Percentiles rank a stretch among this genome's conserved stretches.
Conservation (phyloP, 2,329 filamentous ascomycete species). For the Hymenoscyphus salicellus region DNA sequence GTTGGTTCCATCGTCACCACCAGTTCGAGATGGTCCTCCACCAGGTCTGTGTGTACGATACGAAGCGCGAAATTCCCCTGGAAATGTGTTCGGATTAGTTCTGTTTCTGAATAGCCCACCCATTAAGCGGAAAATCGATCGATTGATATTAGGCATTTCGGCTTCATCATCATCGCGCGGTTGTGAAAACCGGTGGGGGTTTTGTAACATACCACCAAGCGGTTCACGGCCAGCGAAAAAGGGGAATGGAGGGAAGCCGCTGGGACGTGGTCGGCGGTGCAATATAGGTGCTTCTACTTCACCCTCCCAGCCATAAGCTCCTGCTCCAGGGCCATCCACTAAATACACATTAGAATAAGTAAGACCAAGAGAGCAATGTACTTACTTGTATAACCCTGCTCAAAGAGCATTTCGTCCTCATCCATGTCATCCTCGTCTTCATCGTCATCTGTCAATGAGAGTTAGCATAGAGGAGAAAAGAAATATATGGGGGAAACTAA, state of each 20-base stretch:
- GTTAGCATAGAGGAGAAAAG: slow-evolving; percentile 23
- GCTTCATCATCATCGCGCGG: not conserved
- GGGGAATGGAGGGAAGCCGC: slow-evolving; percentile 56
- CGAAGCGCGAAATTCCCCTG: slow-evolving; percentile 38
- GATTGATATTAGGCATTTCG: not conserved
- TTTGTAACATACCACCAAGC: slow-evolving; percentile 45
- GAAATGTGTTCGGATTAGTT: slow-evolving; percentile 37
- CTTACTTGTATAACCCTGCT: slow-evolving; percentile 58
- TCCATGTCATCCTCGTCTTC: slow-evolving; percentile 68
- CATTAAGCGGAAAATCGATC: slow-evolving; percentile 4
- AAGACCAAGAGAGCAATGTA: slow-evolving; percentile 18
- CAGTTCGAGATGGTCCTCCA: slow-evolving; percentile 44
- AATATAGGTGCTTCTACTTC: slow-evolving; percentile 49
- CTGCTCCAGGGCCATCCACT: slow-evolving; percentile 31
- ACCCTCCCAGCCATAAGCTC: slow-evolving; percentile 56
- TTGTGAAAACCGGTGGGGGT: slow-evolving; percentile 4
- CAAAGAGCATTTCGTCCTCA: slow-evolving; percentile 63
- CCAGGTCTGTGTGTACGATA: slow-evolving; percentile 53
- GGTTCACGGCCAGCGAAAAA: slow-evolving; percentile 58
- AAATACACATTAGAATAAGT: not conserved
- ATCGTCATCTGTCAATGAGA: slow-evolving; percentile 53
- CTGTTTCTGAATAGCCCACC: not conserved
- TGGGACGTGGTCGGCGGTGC: slow-evolving; percentile 53
- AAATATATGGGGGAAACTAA: slow-evolving; percentile 29
- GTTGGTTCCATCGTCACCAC: slow-evolving; percentile 78